Conservation (phyloP, 75 land plant genomes). For the Picea glauca region DNA sequence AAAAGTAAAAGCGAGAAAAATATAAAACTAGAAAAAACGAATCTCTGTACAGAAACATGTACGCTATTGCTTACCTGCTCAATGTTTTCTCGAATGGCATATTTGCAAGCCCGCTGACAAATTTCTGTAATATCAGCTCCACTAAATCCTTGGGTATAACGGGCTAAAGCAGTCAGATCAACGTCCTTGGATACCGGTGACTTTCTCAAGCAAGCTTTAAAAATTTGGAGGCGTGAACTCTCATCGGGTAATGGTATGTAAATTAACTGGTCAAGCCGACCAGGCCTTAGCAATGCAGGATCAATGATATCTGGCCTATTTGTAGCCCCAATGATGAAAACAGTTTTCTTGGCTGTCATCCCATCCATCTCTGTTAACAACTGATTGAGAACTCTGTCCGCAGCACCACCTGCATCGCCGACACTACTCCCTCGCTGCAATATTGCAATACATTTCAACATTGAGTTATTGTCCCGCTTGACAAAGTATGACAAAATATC, state of each 20-base stretch:
- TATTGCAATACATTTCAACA: neutral
- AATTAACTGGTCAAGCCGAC: conserved; percentile 63
- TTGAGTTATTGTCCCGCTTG: neutral
- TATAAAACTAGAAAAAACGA: neutral
- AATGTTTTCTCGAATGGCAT: conserved; percentile 63
- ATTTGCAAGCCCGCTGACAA: conserved; percentile 70
- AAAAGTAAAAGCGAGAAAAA: neutral
- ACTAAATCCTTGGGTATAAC: conserved; percentile 66
- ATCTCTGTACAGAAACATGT: neutral
- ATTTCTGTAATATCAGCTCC: conserved; percentile 75
- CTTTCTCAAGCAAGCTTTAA: conserved; percentile 56
- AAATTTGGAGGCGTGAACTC: conserved; percentile 42
- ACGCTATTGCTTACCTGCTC: conserved; percentile 36
- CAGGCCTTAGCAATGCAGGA: conserved; percentile 55
- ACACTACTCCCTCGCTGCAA: conserved; percentile 35
- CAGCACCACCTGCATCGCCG: conserved; percentile 45
- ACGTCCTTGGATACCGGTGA: conserved; percentile 62
- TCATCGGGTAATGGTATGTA: conserved; percentile 67
- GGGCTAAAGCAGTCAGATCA: conserved; percentile 42
- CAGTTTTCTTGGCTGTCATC: conserved; percentile 43
- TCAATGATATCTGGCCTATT: conserved; percentile 54
- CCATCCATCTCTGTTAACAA: conserved; percentile 46
- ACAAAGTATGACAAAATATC: neutral
- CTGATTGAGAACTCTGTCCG: conserved; percentile 41
- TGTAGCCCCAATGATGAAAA: conserved; percentile 43